Evolutionary conservation across 768 basidiomycete species (phyloP), one percentile per base, ranked within the genome.

Genomic region (Pulveroboletus sp.): DNA sequence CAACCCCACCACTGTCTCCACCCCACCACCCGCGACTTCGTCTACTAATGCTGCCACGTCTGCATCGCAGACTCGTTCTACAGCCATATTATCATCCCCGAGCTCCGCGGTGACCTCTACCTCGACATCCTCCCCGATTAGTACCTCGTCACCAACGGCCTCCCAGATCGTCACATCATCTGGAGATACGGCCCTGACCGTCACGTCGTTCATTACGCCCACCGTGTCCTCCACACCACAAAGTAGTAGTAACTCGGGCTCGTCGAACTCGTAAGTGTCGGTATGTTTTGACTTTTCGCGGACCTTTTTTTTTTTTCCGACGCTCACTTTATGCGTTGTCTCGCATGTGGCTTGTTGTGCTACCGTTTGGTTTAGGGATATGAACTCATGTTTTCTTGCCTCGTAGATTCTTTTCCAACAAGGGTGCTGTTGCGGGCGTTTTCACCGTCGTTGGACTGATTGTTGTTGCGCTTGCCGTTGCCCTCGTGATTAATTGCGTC

Each of bases 371-470:
- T n/a, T n/a, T 33, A 28, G 39, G 15, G 46, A 46, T 52, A 24
- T 18, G 24, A 33, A 27, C 59, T 53, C 50, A 51, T 31, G 27
- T 52, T 18, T 21, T 2, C n/a, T 33, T 33, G 17, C 18, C 15
- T 6, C 21, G 3, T 35, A 85, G 86, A 39, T 89, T 89, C 71
- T 83, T 89, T 64, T 54, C 73, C 41, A 89, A 90, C 70, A 87
- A 67, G 17, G 83, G 79, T 18, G 87, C 85, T 0, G 82, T 89
- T 1, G 83, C 83, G 2, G 87, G 82, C 11, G 80, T 81, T 0
- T 89, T 89, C 69, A 70, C 80, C 17, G 83, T 81, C 40, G 85
- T 83, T 14, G 86, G 86, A n/a, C 57, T 89, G 31, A 62, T 86
- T 44, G 79, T 60, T 17, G 54, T 80, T 41, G 79, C 70, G 8